Evolutionary conservation across 345 rosid genomes (phyloP), one percentile per base, ranked within the genome.

Genomic region (Hirschfeldia incana): DNA sequence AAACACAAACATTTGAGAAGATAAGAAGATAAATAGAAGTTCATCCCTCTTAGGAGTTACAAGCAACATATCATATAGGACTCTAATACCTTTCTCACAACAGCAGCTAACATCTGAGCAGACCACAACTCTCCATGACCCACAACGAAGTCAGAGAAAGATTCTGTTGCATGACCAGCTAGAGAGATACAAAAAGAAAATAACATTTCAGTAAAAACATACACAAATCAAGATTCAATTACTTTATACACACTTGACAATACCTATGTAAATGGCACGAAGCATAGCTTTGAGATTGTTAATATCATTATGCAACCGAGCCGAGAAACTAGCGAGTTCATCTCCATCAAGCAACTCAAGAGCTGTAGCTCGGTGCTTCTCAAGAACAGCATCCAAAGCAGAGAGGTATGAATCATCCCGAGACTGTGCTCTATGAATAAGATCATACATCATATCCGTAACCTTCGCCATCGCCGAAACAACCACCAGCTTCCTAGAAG

Each of bases 41-140:
- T 0, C 3, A 12, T 55, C n/a, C 12, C 10, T 1, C 28, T 34
- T 13, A 78, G 15, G 73, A 33, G 21, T 51, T 51, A n/a, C 58
- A n/a, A n/a, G 21, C 58, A n/a, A 5, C 59, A 53, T 6, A 53
- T 53, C 59, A 53, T 53, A 53, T 16, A 53, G 6, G 60, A 53
- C 60, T 26, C 60, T 46, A 4, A 17, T 29, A 94, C 97, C 97
- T 91, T 87, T 84, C 88, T 89, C 77, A 95, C 84, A 66, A 90
- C 88, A 78, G 85, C 85, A 78, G 97, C 91, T 73, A 95, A 81
- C 83, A 95, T 79, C 86, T 93, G 99, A 69, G 98, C 99, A 61
- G 97, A 89, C 99, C 98, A 95, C 69, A 95, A 83, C 85, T 95
- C 99, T 72, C 99, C 98, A 60, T 95, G 97, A 72, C 99, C 99